A percentile compares a stretch with the other conserved stretches of the same genome.
Conservation (phyloP, 2,329 filamentous ascomycete species). For the Chalaropsis ovoidea region DNA sequence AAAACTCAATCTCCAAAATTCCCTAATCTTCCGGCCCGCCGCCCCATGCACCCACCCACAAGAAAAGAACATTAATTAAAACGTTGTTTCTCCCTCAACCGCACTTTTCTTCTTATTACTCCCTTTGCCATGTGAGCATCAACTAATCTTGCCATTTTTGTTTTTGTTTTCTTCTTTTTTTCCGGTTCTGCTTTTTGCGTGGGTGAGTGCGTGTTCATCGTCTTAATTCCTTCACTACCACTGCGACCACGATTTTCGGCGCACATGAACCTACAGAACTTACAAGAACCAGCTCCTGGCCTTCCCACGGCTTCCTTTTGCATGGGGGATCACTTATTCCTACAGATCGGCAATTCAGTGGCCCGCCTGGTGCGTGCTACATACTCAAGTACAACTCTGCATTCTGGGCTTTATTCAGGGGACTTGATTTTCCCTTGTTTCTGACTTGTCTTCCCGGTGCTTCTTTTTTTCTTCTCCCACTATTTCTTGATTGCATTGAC, state of each 20-base stretch:
- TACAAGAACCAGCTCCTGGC: constrained; percentile 4
- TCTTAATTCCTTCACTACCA: constrained; percentile 7
- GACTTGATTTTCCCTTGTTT: background rate
- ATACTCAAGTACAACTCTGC: background rate
- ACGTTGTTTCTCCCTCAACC: no score
- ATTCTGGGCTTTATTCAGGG: background rate
- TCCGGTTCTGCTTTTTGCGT: background rate
- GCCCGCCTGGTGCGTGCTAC: constrained; percentile 6
- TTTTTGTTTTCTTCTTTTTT: background rate
- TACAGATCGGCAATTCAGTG: constrained; percentile 9
- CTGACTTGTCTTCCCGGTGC: background rate
- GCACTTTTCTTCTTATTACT: no score
- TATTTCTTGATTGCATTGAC: background rate
- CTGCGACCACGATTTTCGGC: background rate
- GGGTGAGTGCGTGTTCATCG: background rate
- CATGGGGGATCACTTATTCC: constrained; percentile 8
- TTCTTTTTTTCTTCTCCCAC: background rate
- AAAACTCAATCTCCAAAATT: background rate
- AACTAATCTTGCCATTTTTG: no score
- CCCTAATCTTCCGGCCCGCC: no score
- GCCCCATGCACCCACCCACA: no score
- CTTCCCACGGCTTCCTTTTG: constrained; percentile 9
- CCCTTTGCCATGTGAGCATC: no score
- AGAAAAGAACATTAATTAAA: no score
- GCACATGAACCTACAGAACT: background rate